phyloP scores from a whole-genome alignment of 1,284 basidiomycete species.

The Ustanciosporium gigantosporum region DNA sequence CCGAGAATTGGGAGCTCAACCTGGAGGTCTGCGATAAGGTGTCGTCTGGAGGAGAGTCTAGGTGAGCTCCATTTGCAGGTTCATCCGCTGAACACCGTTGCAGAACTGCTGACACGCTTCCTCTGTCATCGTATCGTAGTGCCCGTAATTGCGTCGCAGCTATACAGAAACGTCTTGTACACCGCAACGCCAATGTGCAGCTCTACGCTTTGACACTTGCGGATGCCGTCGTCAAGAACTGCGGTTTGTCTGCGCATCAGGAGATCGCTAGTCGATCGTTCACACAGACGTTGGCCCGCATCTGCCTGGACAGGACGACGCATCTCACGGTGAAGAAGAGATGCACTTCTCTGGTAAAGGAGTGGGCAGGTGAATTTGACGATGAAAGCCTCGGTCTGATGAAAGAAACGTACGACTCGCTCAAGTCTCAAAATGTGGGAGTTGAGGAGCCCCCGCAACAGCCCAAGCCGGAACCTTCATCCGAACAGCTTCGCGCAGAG shows the following conservation, averaged over 20 bases:
- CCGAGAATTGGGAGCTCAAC: constrained; percentile 94
- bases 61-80: constrained; percentile 21
- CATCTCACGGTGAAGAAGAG: constrained; percentile 84
- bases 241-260: constrained; percentile 76
- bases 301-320: constrained; percentile 87
- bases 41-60: constrained; percentile 73
- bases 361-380: constrained; percentile 77
- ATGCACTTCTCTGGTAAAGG: constrained; percentile 73
- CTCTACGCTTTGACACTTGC: constrained; percentile 76
- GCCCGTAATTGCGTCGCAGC: constrained; percentile 83
- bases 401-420: constrained; percentile 81
- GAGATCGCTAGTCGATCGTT: constrained; percentile 89
- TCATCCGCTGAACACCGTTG: neutral
- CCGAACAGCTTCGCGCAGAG: constrained; percentile 51
- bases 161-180: constrained; percentile 84
- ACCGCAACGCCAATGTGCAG: constrained; percentile 95
- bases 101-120: neutral
- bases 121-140: constrained; percentile 63
- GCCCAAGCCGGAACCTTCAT: constrained; percentile 16
- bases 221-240: constrained; percentile 75
- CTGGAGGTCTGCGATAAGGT: constrained; percentile 97
- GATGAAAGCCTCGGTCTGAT: constrained; percentile 84
- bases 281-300: constrained; percentile 80
- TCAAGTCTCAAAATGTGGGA: constrained; percentile 70
- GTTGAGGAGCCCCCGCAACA: constrained; percentile 24